Evolutionary conservation across 495 filamentous ascomycete species (phyloP).

Genomic region (Penicillium canariense): DNA sequence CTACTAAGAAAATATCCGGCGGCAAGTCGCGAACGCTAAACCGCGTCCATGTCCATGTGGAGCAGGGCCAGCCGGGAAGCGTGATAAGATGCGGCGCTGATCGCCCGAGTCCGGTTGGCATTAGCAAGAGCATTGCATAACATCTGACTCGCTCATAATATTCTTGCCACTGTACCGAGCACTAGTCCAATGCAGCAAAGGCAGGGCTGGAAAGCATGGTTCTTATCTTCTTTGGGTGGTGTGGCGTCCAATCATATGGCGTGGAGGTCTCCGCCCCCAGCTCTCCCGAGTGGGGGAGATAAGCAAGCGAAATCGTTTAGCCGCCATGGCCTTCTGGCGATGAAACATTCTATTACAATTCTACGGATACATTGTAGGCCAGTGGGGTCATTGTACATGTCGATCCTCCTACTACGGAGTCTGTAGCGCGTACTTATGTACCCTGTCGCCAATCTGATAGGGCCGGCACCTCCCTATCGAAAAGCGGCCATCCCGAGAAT

Average conservation of each 20-base stretch:
- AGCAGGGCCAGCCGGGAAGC: constrained; percentile 1
- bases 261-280: neutral
- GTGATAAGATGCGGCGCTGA: constrained; percentile 7
- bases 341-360: too few relatives aligned
- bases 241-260: neutral
- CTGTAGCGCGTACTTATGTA: neutral
- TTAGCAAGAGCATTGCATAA: constrained; percentile 30
- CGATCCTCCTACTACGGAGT: neutral
- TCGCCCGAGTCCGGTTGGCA: neutral
- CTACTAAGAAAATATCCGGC: neutral
- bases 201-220: too few relatives aligned
- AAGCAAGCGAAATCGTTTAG: constrained; percentile 5
- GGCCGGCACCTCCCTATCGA: neutral
- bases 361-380: too few relatives aligned
- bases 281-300: constrained; percentile 8
- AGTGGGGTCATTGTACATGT: too few relatives aligned
- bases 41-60: constrained; percentile 2
- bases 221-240: constrained; percentile 5
- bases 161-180: too few relatives aligned
- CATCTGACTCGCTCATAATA: too few relatives aligned
- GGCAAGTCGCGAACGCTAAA: neutral
- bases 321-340: too few relatives aligned
- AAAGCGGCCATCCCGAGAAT: neutral
- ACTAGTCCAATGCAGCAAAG: too few relatives aligned
- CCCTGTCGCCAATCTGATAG: neutral